These are phyloP conservation scores for Abrus precatorius DNA, from an alignment of 306 rosid species.

Conservation along the genomic window DNA sequence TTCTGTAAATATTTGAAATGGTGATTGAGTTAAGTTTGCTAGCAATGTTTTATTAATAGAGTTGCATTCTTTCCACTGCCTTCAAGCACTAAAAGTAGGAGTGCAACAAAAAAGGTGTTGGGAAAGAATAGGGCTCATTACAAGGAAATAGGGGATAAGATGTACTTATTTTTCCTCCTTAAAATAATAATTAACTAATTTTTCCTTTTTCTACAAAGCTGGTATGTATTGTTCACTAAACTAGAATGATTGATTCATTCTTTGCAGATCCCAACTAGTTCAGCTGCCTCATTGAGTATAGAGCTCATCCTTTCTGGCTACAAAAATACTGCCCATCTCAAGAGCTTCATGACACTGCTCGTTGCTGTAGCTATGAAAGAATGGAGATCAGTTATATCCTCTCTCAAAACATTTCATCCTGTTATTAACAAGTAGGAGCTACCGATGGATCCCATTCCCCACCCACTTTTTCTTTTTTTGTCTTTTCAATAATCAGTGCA, in stretches of 20 bases:
- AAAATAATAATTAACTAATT: background rate
- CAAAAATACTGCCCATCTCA: constrained; percentile 96
- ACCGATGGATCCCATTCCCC: background rate
- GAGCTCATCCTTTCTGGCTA: constrained; percentile 97
- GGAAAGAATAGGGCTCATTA: too few species aligned
- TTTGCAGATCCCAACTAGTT: constrained; percentile 86
- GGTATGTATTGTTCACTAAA: background rate
- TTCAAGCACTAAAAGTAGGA: too few species aligned
- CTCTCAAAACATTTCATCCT: constrained; percentile 21
- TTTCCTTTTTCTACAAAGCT: background rate
- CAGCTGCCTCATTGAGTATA: constrained; percentile 92
- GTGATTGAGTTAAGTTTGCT: background rate
- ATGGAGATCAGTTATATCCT: constrained; percentile 80
- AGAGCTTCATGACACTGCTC: constrained; percentile 89
- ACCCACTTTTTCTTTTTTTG: too few species aligned
- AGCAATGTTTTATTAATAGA: background rate
- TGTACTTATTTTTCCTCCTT: constrained; percentile 7
- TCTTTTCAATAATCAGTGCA: constrained; percentile 54
- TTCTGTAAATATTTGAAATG: background rate
- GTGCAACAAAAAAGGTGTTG: background rate
- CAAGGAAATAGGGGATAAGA: background rate
- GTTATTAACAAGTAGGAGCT: background rate
- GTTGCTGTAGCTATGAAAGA: constrained; percentile 99
- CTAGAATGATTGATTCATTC: constrained; percentile 42
- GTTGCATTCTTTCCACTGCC: background rate